These are phyloP conservation scores for Cladosporium sphaerospermum DNA, from an alignment of 2,329 filamentous ascomycete species.

Conservation along the genomic window DNA sequence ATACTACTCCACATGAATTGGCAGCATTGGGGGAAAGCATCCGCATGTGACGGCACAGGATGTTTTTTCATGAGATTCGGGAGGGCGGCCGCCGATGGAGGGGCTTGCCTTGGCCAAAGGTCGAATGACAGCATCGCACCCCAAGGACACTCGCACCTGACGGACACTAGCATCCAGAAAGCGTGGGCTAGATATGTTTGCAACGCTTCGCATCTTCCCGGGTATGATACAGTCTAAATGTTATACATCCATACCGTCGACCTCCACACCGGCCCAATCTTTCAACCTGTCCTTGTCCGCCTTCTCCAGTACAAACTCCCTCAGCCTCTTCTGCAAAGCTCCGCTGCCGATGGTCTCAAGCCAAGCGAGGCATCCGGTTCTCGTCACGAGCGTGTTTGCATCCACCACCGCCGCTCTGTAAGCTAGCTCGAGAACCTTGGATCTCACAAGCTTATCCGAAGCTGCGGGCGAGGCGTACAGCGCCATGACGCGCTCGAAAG, in stretches of 20 bases:
- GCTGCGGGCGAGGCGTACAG: constrained; percentile 63
- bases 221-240: no score
- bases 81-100: no score
- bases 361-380: constrained; percentile 71
- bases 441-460: constrained; percentile 46
- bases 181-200: no score
- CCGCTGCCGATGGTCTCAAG: constrained; percentile 51
- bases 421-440: constrained; percentile 56
- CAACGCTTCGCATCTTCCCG: no score
- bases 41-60: no score
- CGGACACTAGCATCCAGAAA: no score
- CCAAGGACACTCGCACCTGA: no score
- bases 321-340: constrained; percentile 45
- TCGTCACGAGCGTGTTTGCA: constrained; percentile 69
- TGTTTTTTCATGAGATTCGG: no score
- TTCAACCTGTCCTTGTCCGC: constrained; percentile 61
- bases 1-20: no score
- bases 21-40: no score
- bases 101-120: no score
- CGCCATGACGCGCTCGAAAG: constrained; percentile 70
- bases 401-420: constrained; percentile 62
- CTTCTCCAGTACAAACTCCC: constrained; percentile 54
- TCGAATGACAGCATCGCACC: no score
- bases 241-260: constrained; percentile 1
- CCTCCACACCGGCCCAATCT: constrained; percentile 51